Evolutionary conservation across 495 filamentous ascomycete genomes (phyloP).

Genomic region (Tirmania nivea): DNA sequence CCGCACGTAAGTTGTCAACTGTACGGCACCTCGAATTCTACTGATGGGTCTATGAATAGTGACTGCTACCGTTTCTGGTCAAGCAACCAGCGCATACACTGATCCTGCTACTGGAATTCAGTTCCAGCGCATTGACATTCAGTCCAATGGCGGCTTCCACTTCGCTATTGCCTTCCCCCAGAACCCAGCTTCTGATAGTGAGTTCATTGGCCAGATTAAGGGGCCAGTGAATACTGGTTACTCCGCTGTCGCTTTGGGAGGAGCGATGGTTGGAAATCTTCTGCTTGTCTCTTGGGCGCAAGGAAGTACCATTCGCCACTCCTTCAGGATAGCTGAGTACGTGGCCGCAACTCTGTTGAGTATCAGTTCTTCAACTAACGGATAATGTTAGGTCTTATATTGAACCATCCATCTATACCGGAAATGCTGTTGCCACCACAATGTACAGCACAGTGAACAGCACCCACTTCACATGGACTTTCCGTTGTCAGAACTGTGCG

Average conservation of each 20-base stretch:
- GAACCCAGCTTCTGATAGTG: slow-evolving; percentile 8
- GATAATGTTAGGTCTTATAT: slow-evolving; percentile 26
- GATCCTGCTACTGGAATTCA: slow-evolving; percentile 22
- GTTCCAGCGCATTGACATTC: slow-evolving; percentile 20
- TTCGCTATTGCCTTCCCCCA: slow-evolving; percentile 23
- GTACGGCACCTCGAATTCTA: no score
- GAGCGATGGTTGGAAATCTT: slow-evolving; percentile 22
- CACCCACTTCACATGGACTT: slow-evolving; percentile 35
- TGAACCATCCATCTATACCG: slow-evolving; percentile 32
- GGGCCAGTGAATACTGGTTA: slow-evolving; percentile 15
- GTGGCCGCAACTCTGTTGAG: background rate
- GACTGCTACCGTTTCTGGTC: slow-evolving; percentile 3
- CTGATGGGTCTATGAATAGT: background rate
- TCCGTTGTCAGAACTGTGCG: slow-evolving; percentile 41
- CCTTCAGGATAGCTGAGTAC: no score
- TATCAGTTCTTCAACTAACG: slow-evolving; percentile 1
- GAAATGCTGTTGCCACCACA: slow-evolving; percentile 30
- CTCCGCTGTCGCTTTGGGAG: slow-evolving; percentile 15
- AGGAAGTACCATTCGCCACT: slow-evolving; percentile 17
- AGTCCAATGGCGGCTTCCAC: slow-evolving; percentile 18
- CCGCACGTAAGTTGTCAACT: background rate
- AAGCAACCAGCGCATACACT: slow-evolving; percentile 16
- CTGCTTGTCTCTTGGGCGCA: slow-evolving; percentile 23
- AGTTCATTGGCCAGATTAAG: slow-evolving; percentile 24
- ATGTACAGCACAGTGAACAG: slow-evolving; percentile 34